A percentile compares a stretch with the other conserved stretches of the same genome.
Evolutionary conservation across 176 grass and related monocot genomes (phyloP).

Genomic region (Tillandsia fasciculata): DNA sequence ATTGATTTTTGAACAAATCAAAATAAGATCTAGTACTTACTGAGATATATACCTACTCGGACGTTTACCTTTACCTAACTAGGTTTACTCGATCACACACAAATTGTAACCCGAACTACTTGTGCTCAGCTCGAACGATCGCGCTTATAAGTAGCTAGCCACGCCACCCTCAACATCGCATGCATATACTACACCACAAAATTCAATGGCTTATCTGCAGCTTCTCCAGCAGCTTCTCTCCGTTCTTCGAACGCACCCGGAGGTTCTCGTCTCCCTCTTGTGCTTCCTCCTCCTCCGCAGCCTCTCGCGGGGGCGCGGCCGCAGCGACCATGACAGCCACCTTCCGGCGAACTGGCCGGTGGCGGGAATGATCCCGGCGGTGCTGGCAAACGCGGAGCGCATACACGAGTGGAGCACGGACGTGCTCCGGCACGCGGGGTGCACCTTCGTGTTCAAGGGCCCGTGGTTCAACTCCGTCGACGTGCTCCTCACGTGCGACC

Average conservation of each 20-base stretch:
- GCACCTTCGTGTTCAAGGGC: constrained; percentile 41
- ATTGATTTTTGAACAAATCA: too few relatives aligned
- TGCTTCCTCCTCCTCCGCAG: constrained; percentile 31
- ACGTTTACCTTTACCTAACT: too few relatives aligned
- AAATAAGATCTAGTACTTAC: too few relatives aligned
- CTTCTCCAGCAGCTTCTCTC: constrained; percentile 20
- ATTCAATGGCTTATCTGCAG: not conserved
- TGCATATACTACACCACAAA: not conserved
- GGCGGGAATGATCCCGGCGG: constrained; percentile 44
- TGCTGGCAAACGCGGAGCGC: constrained; percentile 2
- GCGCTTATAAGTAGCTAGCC: not conserved
- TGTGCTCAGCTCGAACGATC: not conserved
- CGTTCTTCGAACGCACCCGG: constrained; percentile 10
- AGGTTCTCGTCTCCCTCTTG: constrained; percentile 30
- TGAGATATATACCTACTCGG: too few relatives aligned
- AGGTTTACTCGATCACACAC: too few relatives aligned
- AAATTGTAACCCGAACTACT: too few relatives aligned
- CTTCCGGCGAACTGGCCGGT: constrained; percentile 38
- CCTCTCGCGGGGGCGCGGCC: not conserved
- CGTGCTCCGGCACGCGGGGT: constrained; percentile 20
- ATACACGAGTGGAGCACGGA: constrained; percentile 29
- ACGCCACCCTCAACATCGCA: not conserved
- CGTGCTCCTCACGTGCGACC: constrained; percentile 44
- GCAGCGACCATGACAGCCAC: not conserved
- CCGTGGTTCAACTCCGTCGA: constrained; percentile 32